Base-by-base conservation (phyloP, 192 early-diverging fungal species). In the Rhizoclosmatium sp. region DNA sequence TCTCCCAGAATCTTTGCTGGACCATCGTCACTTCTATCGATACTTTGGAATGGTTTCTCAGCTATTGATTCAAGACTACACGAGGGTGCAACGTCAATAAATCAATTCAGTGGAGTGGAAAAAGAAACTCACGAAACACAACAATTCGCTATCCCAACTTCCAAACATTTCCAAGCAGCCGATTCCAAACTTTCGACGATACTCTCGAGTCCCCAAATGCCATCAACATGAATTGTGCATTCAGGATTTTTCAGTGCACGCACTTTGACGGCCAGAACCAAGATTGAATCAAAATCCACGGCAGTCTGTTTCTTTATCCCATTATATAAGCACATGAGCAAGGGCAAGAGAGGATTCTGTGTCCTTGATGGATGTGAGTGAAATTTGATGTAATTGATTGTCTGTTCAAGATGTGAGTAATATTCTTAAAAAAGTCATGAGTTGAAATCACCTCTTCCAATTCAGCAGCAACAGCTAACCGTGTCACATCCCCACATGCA, bases 331-430 rank as follows among this genome's bases (percentile, higher is more conserved):
- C 19, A 19, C 12, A 16, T 21, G 16, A 69, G 45, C 2, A 44
- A 44, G 1, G 7, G 12, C 14, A 69, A 47, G 4, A 69, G 45
- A 3, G 66, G 66, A 7, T 69, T 23, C 46, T 10, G 21, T 46
- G 42, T 46, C 19, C 41, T 47, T 69, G 42, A 47, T 46, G 21
- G 12, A 21, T 4, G 40, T 46, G 5, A 44, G 40, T 69, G 66
- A 44, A 45, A 69, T 47, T 47, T 5, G 12, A 69, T 69, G 45
- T 69, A 69, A 7, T 69, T 69, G 39, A 69, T 41, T 47, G 66
- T 47, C 66, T 69, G 66, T 44, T 21, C 31, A 3, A 12, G 16
- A 12, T 54, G 5, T 54, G 51, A 12, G 9, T 16, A 16, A 54
- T 12, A 12, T 54, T 54, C 16, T 12, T 54, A 12, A 16, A 54